These are phyloP conservation scores for Chrysoporthe austroafricana DNA, from an alignment of 2,329 filamentous ascomycete genomes.

Conservation along the genomic window DNA sequence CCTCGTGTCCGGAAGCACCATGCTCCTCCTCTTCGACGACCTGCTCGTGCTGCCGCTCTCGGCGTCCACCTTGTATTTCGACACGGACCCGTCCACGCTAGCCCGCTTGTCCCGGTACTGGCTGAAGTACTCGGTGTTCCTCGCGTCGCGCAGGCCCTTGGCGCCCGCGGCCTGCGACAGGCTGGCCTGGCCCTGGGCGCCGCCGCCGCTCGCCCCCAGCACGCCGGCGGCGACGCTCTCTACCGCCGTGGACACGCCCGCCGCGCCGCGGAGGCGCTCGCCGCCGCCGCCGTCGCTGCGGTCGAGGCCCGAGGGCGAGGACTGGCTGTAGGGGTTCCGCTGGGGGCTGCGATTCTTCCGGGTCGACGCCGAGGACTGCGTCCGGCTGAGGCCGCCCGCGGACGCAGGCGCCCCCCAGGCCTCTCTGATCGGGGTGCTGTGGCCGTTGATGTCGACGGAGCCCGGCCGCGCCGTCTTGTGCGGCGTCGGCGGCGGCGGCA, in stretches of 20 bases:
- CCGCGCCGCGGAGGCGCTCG: slow-evolving; percentile 17
- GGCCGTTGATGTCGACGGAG: slow-evolving; percentile 20
- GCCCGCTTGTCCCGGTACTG: slow-evolving; percentile 17
- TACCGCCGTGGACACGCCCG: slow-evolving; percentile 15
- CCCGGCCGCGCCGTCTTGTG: slow-evolving; percentile 20
- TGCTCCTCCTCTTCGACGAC: slow-evolving; percentile 26
- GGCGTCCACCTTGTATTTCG: slow-evolving; percentile 19
- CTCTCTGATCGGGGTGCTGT: slow-evolving; percentile 7
- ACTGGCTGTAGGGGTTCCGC: slow-evolving; percentile 27
- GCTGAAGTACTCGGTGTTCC: slow-evolving; percentile 1
- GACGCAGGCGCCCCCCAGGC: slow-evolving; percentile 10
- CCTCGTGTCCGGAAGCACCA: slow-evolving; percentile 31
- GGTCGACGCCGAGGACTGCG: slow-evolving; percentile 10
- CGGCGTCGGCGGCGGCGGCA: slow-evolving; percentile 15
- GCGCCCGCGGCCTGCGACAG: not conserved
- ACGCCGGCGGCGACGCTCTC: slow-evolving; percentile 16
- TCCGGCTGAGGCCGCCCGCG: not conserved
- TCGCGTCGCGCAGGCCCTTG: slow-evolving; percentile 2
- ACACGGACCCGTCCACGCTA: slow-evolving; percentile 20
- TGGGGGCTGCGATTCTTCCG: slow-evolving; percentile 27
- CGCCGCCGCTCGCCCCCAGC: not conserved
- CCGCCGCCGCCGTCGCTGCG: slow-evolving; percentile 1
- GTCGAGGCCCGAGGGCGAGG: slow-evolving; percentile 19
- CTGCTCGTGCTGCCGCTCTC: slow-evolving; percentile 21
- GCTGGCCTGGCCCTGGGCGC: not conserved